A percentile compares a stretch with the other conserved stretches of the same genome.
Evolutionary conservation across 2,329 filamentous ascomycete genomes (phyloP).

Genomic region (Penicillium griseofulvum): DNA sequence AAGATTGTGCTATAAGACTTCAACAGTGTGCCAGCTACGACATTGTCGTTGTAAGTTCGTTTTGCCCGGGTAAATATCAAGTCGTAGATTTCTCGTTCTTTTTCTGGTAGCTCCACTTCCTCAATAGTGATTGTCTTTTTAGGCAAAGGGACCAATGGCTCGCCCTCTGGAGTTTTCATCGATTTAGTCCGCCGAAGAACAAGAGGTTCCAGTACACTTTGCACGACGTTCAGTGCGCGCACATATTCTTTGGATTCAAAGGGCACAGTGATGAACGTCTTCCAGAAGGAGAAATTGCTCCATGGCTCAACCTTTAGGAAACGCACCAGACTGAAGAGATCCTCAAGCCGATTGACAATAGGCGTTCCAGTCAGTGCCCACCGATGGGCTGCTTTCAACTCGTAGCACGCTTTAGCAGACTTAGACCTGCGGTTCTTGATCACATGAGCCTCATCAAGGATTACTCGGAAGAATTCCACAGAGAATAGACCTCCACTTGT

Average conservation of each 20-base stretch:
- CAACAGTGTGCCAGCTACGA: constrained; percentile 87
- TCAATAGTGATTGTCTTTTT: constrained; percentile 80
- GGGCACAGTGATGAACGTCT: constrained; percentile 94
- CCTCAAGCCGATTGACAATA: constrained; percentile 93
- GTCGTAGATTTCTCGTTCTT: constrained; percentile 88
- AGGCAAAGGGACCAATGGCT: constrained; percentile 77
- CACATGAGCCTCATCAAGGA: constrained; percentile 90
- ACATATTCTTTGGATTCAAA: constrained; percentile 96
- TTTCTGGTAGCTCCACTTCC: constrained; percentile 76
- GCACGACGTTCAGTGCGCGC: constrained; percentile 89
- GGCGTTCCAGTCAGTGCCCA: constrained; percentile 95
- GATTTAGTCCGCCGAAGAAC: constrained; percentile 94
- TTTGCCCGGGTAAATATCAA: constrained; percentile 83
- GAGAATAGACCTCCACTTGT: constrained; percentile 78
- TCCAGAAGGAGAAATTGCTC: constrained; percentile 99
- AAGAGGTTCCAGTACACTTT: constrained; percentile 93
- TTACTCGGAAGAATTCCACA: constrained; percentile 88
- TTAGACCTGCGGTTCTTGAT: constrained; percentile 92
- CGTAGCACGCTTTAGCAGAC: constrained; percentile 92
- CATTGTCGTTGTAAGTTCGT: constrained; percentile 76
- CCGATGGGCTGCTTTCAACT: constrained; percentile 77
- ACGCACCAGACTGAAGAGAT: constrained; percentile 86
- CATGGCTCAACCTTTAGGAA: constrained; percentile 95
- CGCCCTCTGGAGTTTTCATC: constrained; percentile 90
- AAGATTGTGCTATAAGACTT: constrained; percentile 98